Percentiles rank a stretch among this genome's conserved stretches.
phyloP scores from a whole-genome alignment of 1,284 basidiomycete genomes.

The Pascua sp. region DNA sequence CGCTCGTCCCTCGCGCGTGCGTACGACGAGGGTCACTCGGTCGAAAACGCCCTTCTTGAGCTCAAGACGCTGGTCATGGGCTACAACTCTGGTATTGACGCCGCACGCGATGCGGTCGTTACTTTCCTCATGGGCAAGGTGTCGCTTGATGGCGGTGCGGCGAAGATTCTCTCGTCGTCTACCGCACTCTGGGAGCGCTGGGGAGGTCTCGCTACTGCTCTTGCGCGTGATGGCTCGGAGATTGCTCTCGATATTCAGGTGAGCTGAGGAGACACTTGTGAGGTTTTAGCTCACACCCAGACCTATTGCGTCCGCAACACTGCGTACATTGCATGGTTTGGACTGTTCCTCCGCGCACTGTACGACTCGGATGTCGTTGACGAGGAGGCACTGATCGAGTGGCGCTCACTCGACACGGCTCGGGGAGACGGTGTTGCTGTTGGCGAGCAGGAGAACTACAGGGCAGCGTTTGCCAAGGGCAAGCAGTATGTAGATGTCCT shows the following conservation, averaged over 20 bases:
- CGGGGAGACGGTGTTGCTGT: constrained; percentile 40
- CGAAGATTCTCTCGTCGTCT: constrained; percentile 24
- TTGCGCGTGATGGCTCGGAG: constrained; percentile 33
- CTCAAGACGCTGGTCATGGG: constrained; percentile 47
- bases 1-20: constrained; percentile 43
- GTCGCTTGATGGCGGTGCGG: constrained; percentile 22
- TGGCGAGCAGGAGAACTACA: constrained; percentile 33
- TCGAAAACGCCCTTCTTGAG: constrained; percentile 46
- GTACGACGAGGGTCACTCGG: constrained; percentile 45
- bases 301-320: constrained; percentile 12
- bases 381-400: constrained; percentile 46
- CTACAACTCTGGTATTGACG: constrained; percentile 47
- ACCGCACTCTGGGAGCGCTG: constrained; percentile 38
- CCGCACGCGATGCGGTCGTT: constrained; percentile 44
- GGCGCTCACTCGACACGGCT: constrained; percentile 42
- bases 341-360: constrained; percentile 43
- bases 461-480: constrained; percentile 37
- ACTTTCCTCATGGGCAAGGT: constrained; percentile 43
- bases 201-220: constrained; percentile 34
- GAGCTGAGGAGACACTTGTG: background rate
- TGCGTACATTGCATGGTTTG: constrained; percentile 36
- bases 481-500: constrained; percentile 46
- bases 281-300: background rate
- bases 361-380: constrained; percentile 49
- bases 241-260: constrained; percentile 39